Percentiles rank a stretch among this genome's conserved stretches.
Evolutionary conservation across 257 asterid genomes (phyloP).

Genomic region (Capsicum rhomboideum): DNA sequence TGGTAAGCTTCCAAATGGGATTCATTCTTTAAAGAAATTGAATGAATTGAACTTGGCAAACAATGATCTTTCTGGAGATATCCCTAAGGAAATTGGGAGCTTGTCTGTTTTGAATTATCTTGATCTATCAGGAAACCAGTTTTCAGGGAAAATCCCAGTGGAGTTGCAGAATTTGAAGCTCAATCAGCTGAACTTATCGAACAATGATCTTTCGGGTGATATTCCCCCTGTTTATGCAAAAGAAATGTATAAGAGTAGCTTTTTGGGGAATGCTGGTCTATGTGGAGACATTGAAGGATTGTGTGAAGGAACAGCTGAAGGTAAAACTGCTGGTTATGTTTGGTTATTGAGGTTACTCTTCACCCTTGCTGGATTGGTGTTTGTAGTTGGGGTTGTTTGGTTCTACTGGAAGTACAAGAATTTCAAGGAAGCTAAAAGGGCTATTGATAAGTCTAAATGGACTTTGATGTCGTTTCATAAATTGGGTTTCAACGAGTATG

Average conservation of each 20-base stretch:
- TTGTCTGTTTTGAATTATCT: constrained; percentile 77
- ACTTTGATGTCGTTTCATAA: constrained; percentile 92
- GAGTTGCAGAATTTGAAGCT: constrained; percentile 86
- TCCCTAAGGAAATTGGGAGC: constrained; percentile 76
- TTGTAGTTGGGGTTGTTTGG: constrained; percentile 53
- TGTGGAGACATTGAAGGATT: constrained; percentile 79
- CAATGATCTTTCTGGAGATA: constrained; percentile 61
- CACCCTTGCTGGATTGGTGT: constrained; percentile 53
- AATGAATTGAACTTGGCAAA: constrained; percentile 78
- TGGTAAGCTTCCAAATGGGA: constrained; percentile 62
- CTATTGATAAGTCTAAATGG: constrained; percentile 76
- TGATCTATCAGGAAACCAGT: constrained; percentile 69
- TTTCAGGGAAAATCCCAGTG: constrained; percentile 62
- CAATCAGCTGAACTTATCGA: constrained; percentile 71
- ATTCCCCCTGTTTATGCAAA: constrained; percentile 76
- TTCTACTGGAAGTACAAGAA: constrained; percentile 55
- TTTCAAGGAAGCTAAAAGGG: constrained; percentile 35
- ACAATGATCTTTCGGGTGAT: constrained; percentile 73
- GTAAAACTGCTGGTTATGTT: constrained; percentile 29
- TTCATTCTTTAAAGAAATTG: constrained; percentile 69
- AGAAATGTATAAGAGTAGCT: constrained; percentile 68
- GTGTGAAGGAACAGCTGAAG: constrained; percentile 44
- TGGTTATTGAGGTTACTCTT: constrained; percentile 68
- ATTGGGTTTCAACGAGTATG: constrained; percentile 71
- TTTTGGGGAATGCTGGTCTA: constrained; percentile 73